A percentile compares a stretch with the other conserved stretches of the same genome.
Conservation (phyloP, 2,329 filamentous ascomycete genomes). For the Clarireedia homoeocarpa region DNA sequence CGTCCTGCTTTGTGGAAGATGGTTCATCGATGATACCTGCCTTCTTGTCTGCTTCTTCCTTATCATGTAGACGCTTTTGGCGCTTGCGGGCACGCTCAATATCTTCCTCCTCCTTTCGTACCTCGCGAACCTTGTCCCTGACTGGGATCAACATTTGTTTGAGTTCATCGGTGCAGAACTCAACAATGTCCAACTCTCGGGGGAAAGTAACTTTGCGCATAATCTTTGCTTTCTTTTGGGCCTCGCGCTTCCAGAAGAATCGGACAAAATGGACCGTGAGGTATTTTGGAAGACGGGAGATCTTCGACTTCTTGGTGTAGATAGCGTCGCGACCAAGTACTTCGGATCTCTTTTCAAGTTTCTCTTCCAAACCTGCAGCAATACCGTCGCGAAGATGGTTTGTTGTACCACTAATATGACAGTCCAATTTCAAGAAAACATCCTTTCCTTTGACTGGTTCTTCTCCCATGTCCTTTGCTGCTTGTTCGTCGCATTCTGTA, state of each 20-base stretch:
- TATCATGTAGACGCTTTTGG: conserved; percentile 60
- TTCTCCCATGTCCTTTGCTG: conserved; percentile 68
- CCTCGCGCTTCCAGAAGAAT: conserved; percentile 95
- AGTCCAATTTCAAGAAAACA: conserved; percentile 85
- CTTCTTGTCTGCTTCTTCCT: conserved; percentile 40
- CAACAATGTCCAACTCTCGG: conserved; percentile 82
- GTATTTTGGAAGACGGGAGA: conserved; percentile 87
- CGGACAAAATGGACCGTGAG: conserved; percentile 95
- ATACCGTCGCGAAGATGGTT: conserved; percentile 92
- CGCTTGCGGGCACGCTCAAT: conserved; percentile 86
- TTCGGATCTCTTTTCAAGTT: conserved; percentile 83
- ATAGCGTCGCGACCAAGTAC: conserved; percentile 67
- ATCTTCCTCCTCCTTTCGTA: conserved; percentile 91
- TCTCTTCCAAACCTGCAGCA: conserved; percentile 70
- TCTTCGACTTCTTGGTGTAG: conserved; percentile 88
- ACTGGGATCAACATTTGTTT: conserved; percentile 78
- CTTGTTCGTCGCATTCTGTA: conserved; percentile 76
- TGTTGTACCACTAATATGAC: conserved; percentile 80
- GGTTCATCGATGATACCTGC: conserved; percentile 39
- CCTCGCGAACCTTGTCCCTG: conserved; percentile 91
- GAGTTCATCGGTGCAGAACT: conserved; percentile 91
- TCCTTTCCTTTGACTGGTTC: conserved; percentile 61
- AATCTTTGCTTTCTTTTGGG: conserved; percentile 98
- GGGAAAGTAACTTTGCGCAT: conserved; percentile 98
- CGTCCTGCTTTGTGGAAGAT: conserved; percentile 39